Evolutionary conservation across 805 yeast genomes (phyloP), one percentile per base, ranked within the genome.

Genomic region (Priceomyces castillae): DNA sequence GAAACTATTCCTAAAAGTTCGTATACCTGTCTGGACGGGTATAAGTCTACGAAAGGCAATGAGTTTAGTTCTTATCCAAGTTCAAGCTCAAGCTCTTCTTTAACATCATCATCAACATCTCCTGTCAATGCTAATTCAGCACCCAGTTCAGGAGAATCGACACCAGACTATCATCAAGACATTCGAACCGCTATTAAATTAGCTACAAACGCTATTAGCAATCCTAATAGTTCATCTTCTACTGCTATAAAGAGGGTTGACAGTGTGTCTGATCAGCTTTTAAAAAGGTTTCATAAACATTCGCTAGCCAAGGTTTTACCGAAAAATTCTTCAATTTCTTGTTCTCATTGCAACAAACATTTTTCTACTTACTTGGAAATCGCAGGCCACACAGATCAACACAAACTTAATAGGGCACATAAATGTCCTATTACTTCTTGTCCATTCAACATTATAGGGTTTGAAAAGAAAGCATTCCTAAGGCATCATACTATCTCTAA

Each of bases 361-460:
- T 38, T 41, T 22, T 26, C 30, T 7, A 26, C 20, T 31, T 34
- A 33, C 31, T 34, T 45, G 38, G 48, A 53, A 7, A 48, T 62
- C 26, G 52, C 56, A 1, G 36, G 43, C 2, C 67, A 61, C 40
- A 52, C 51, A 37, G 62, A 61, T 22, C 37, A 47, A 18, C 41
- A 43, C 30, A 44, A 52, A 23, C 34, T 57, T 5, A 46, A 46
- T 17, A 46, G 54, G 12, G 9, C 41, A 9, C 52, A 47, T 41
- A 48, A 51, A 19, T 65, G 71, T 46, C 68, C 68, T 1, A 56
- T 62, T 1, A 40, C 46, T 11, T 48, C 50, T 11, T 65, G 71
- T 36, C 67, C 69, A 2, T 59, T 61, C 54, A 48, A 50, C 30
- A 38, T 58, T 2, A 54, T 65, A 33, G 70, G 69, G 1, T 58